phyloP scores from a whole-genome alignment of 148 eudicot species.

The Euryodendron excelsum region DNA sequence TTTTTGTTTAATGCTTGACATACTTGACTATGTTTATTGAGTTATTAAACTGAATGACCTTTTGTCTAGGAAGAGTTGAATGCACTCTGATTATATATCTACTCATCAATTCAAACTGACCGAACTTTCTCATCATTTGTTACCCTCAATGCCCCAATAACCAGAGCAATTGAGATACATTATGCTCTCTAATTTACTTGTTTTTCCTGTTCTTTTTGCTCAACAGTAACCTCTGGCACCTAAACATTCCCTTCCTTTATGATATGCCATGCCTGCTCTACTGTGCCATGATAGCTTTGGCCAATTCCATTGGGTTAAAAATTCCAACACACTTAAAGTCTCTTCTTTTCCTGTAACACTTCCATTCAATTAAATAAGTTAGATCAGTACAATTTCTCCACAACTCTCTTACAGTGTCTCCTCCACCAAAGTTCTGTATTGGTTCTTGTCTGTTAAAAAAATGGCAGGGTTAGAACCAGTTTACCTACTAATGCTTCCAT shows the following conservation, averaged over 20 bases:
- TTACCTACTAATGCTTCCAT: not conserved
- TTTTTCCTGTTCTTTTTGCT: not conserved
- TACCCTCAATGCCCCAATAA: not conserved
- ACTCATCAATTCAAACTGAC: not conserved
- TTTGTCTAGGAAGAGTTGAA: not conserved
- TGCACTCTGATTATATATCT: not conserved
- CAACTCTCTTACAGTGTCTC: not conserved
- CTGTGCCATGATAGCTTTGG: not conserved
- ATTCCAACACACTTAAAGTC: not conserved
- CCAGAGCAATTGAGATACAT: not conserved
- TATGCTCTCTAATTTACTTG: not conserved
- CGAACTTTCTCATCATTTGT: not conserved
- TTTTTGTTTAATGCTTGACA: not conserved
- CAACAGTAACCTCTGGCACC: not conserved
- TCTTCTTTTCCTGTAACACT: not conserved
- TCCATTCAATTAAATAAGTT: not conserved
- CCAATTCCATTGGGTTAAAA: not conserved
- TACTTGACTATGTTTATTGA: not conserved
- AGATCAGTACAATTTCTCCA: not conserved
- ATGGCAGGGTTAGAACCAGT: not conserved
- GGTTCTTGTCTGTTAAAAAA: not conserved
- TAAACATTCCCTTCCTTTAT: not conserved
- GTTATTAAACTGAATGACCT: not conserved
- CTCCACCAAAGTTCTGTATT: not conserved
- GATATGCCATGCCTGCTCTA: not conserved